phyloP scores from a whole-genome alignment of 768 basidiomycete genomes.

The Russula compacta region DNA sequence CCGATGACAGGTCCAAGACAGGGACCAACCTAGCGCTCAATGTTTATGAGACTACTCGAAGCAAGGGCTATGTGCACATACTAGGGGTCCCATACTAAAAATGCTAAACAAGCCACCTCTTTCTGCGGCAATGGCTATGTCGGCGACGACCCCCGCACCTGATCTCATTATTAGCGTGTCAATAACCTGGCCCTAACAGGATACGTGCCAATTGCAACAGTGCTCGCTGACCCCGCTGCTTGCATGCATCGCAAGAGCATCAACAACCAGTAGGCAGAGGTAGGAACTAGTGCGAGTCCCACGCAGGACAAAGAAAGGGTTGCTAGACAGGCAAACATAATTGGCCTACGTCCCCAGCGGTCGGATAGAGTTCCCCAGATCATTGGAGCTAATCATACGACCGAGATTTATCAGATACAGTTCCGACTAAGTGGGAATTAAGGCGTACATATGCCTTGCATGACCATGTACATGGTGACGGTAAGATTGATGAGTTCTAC shows the following conservation, averaged over 20 bases:
- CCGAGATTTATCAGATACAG: background rate
- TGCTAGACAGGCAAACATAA: conserved; percentile 53
- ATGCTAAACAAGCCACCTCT: conserved; percentile 67
- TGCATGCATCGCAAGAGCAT: conserved; percentile 75
- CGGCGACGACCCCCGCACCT: conserved; percentile 72
- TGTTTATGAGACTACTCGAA: background rate
- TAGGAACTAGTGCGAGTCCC: conserved; percentile 45
- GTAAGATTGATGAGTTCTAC: conserved; percentile 71
- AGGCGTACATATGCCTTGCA: conserved; percentile 51
- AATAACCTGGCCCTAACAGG: background rate
- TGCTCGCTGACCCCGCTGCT: conserved; percentile 71
- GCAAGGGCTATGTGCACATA: conserved; percentile 24
- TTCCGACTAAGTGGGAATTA: no score
- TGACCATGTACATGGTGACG: conserved; percentile 66
- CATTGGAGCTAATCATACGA: conserved; percentile 30
- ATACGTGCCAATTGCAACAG: conserved; percentile 55
- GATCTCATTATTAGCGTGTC: background rate
- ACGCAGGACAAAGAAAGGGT: conserved; percentile 61
- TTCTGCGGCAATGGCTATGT: conserved; percentile 65
- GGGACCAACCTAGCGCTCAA: conserved; percentile 25
- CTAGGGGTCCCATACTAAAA: conserved; percentile 58
- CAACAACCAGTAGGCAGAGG: conserved; percentile 64
- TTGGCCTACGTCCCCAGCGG: conserved; percentile 51
- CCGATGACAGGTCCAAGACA: conserved; percentile 42
- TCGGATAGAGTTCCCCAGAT: conserved; percentile 67